phyloP scores from a whole-genome alignment of 1,139 yeast genomes.

The Candida freyschussii region DNA sequence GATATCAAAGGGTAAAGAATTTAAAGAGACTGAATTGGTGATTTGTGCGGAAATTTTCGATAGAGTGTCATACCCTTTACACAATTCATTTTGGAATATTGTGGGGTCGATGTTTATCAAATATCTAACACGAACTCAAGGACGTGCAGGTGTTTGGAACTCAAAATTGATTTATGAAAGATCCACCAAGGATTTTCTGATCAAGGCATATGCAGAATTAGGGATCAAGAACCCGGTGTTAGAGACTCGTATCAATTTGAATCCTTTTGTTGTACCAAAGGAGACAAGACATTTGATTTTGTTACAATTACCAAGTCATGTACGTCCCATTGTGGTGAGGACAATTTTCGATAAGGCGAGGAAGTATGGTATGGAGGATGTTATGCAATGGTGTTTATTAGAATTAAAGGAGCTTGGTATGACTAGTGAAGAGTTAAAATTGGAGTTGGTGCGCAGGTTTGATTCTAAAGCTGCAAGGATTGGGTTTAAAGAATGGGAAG shows the following conservation, averaged over 20 bases:
- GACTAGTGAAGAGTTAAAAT: constrained; percentile 10
- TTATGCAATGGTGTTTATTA: constrained; percentile 11
- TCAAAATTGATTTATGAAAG: constrained; percentile 11
- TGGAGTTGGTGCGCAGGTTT: constrained; percentile 12
- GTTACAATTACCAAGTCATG: no score
- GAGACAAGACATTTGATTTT: no score
- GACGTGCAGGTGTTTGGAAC: constrained; percentile 6
- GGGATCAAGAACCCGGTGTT: constrained; percentile 6
- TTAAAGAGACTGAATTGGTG: constrained; percentile 11
- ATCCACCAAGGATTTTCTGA: constrained; percentile 7
- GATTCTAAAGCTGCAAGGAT: constrained; percentile 5
- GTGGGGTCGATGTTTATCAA: constrained; percentile 12
- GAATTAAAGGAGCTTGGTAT: constrained; percentile 12
- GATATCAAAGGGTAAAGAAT: constrained; percentile 3
- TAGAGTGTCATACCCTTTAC: not conserved
- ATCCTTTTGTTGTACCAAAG: constrained; percentile 10
- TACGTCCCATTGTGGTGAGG: constrained; percentile 8
- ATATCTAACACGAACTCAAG: constrained; percentile 10
- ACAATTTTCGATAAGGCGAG: constrained; percentile 16
- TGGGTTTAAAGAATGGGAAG: constrained; percentile 12
- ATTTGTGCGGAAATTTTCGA: constrained; percentile 8
- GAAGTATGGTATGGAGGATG: constrained; percentile 3
- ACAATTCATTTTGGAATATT: constrained; percentile 12
- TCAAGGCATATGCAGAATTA: constrained; percentile 7
- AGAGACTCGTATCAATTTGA: constrained; percentile 5